Evolutionary conservation across 1,284 basidiomycete species (phyloP).

Genomic region (Apiotrichum porosum): DNA sequence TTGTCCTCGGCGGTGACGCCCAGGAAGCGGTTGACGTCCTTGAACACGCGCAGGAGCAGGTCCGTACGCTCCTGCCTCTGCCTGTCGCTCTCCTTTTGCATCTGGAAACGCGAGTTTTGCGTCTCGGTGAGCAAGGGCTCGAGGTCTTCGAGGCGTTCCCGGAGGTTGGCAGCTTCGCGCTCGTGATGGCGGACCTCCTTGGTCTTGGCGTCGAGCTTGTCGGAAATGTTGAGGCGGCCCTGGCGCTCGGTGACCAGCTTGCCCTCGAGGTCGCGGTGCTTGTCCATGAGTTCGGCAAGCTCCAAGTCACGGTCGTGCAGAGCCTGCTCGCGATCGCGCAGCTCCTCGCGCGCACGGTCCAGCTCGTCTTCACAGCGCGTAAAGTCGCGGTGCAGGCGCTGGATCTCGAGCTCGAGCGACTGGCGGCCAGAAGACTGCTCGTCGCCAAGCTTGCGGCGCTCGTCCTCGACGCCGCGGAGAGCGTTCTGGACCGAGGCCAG

Average conservation of each 20-base stretch:
- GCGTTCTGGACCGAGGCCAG: conserved; percentile 67
- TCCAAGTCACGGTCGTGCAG: conserved; percentile 63
- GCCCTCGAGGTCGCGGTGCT: conserved; percentile 69
- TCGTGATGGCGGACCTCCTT: conserved; percentile 61
- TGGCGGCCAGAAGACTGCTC: conserved; percentile 75
- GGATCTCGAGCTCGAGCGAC: conserved; percentile 84
- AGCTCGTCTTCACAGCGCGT: conserved; percentile 76
- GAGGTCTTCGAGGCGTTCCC: conserved; percentile 63
- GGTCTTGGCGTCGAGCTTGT: conserved; percentile 73
- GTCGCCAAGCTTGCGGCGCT: conserved; percentile 66
- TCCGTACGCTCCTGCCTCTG: conserved; percentile 90
- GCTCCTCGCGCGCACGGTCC: conserved; percentile 64
- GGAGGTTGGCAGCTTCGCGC: conserved; percentile 58
- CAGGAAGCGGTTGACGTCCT: conserved; percentile 90
- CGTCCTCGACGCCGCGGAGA: conserved; percentile 56
- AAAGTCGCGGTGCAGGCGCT: conserved; percentile 79
- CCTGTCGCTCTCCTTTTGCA: conserved; percentile 77
- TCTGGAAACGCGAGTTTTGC: conserved; percentile 64
- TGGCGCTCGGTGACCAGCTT: conserved; percentile 78
- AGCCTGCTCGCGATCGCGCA: conserved; percentile 63
- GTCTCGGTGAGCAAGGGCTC: conserved; percentile 79
- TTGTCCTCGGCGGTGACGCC: conserved; percentile 60
- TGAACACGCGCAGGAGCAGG: conserved; percentile 82
- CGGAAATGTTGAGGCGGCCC: conserved; percentile 70
- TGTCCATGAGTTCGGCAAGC: conserved; percentile 68